Conservation (phyloP, 1,284 basidiomycete species). For the Apiotrichum mycotoxinovorans region DNA sequence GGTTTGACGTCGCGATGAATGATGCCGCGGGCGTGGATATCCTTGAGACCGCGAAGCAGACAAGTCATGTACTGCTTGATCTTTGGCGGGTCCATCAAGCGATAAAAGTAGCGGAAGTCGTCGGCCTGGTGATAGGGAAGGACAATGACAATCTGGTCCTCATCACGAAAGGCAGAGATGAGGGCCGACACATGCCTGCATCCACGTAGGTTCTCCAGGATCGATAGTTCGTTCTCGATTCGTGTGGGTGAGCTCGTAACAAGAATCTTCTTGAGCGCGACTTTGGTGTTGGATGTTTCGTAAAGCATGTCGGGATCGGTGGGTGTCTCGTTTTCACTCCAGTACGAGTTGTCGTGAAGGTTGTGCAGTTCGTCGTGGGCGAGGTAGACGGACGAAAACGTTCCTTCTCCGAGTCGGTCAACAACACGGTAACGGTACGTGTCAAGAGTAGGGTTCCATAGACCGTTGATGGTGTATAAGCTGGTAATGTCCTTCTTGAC, state of each 20-base stretch:
- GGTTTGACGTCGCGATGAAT: slow-evolving; percentile 98
- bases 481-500: slow-evolving; percentile 70
- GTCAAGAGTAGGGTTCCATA: slow-evolving; percentile 9
- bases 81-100: slow-evolving; percentile 43
- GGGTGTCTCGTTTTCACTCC: slow-evolving; percentile 59
- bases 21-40: slow-evolving; percentile 81
- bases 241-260: slow-evolving; percentile 90
- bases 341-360: slow-evolving; percentile 75
- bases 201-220: slow-evolving; percentile 72
- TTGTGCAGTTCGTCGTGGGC: slow-evolving; percentile 74
- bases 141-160: slow-evolving; percentile 89
- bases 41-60: slow-evolving; percentile 83
- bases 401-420: slow-evolving; percentile 90
- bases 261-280: slow-evolving; percentile 95
- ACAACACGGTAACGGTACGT: slow-evolving; percentile 67
- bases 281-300: slow-evolving; percentile 56
- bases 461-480: slow-evolving; percentile 36
- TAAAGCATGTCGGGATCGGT: background rate
- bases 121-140: slow-evolving; percentile 92
- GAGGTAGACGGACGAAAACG: slow-evolving; percentile 98
- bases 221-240: slow-evolving; percentile 91
- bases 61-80: slow-evolving; percentile 87
- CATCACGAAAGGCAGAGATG: slow-evolving; percentile 86
- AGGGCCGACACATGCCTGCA: slow-evolving; percentile 84
- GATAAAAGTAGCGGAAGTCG: slow-evolving; percentile 69